Conservation (phyloP, 208 protist species). For the Leishmania martiniquensis region DNA sequence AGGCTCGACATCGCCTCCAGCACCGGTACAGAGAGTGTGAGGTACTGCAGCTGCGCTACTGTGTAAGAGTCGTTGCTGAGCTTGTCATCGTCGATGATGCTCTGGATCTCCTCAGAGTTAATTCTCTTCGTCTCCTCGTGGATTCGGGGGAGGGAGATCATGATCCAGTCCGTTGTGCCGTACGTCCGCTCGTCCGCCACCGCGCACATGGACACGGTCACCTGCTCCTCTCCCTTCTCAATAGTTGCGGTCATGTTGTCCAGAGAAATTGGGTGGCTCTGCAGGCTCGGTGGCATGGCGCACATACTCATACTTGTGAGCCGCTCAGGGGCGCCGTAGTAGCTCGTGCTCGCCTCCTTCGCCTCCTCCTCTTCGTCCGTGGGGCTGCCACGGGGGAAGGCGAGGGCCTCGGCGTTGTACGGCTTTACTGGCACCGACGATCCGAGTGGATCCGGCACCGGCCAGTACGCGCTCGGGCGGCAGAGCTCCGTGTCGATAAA, state of each 20-base stretch:
- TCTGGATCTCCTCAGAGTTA: conserved; percentile 19
- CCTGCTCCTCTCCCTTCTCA: conserved; percentile 6
- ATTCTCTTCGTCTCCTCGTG: conserved; percentile 37
- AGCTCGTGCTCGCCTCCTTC: conserved; percentile 1
- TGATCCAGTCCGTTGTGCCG: conserved; percentile 84
- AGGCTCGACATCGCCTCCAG: conserved; percentile 41
- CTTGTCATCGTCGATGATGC: conserved; percentile 33
- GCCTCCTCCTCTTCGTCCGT: conserved; percentile 15
- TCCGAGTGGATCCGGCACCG: conserved; percentile 77
- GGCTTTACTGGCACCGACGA: conserved; percentile 63
- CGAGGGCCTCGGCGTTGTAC: conserved; percentile 40
- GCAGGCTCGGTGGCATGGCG: neutral
- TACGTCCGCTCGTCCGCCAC: conserved; percentile 58
- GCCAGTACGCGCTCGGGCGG: conserved; percentile 79
- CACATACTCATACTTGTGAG: conserved; percentile 18
- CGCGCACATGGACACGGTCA: conserved; percentile 56
- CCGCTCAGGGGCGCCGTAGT: conserved; percentile 40
- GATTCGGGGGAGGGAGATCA: conserved; percentile 59
- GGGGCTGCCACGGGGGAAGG: conserved; percentile 8
- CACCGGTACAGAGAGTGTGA: conserved; percentile 61
- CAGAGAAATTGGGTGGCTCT: conserved; percentile 7
- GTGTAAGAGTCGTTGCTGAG: conserved; percentile 35
- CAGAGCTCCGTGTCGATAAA: conserved; percentile 51
- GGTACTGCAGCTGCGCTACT: conserved; percentile 66
- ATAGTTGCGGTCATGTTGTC: conserved; percentile 24